Evolutionary conservation across 768 basidiomycete genomes (phyloP), one percentile per base, ranked within the genome.

Genomic region (Suillus discolor): DNA sequence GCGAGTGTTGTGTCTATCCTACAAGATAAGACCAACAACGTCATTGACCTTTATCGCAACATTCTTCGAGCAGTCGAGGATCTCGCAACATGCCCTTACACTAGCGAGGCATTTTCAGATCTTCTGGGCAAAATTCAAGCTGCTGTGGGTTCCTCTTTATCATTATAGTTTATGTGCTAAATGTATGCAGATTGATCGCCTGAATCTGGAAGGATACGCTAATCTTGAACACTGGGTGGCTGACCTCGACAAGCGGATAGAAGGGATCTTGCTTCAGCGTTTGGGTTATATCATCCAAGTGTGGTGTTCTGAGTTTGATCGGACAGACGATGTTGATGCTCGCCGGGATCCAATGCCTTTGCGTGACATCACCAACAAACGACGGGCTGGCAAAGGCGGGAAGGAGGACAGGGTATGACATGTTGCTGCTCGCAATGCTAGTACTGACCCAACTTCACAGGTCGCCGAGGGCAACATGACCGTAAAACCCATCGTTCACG

Each of bases 21-120:
- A 28, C 97, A 98, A 84, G 97, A 99, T 81, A 97, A 98, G 78
- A 93, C 96, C 53, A 97, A 97, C 76, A 91, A 85, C 61, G 89
- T 97, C 63, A 93, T 99, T 68, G 96, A 97, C 69, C 80, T 96
- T 62, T 94, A 94, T 77, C 89, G 89, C 70, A 94, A 96, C 62
- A 93, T 97, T 55, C 80, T 87, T 12, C 87, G 91, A 1, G 87
- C 90, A 0, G 89, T 99, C 1, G 94, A 97, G 67, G 94, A 97
- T 70, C 84, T 99, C 7, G 81, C 87, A 7, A 92, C 92, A 3
- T 99, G 97, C 74, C 81, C 91, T 0, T 99, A 97, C 75, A 89
- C 90, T 0, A 77, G 84, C 1, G 93, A 96, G 66, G 90, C 92
- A 0, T 97, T 99, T 77, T 82, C 89, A 3, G 89, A 89, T 45